Conservation (phyloP, 768 basidiomycete species). For the Auricularia cornea region DNA sequence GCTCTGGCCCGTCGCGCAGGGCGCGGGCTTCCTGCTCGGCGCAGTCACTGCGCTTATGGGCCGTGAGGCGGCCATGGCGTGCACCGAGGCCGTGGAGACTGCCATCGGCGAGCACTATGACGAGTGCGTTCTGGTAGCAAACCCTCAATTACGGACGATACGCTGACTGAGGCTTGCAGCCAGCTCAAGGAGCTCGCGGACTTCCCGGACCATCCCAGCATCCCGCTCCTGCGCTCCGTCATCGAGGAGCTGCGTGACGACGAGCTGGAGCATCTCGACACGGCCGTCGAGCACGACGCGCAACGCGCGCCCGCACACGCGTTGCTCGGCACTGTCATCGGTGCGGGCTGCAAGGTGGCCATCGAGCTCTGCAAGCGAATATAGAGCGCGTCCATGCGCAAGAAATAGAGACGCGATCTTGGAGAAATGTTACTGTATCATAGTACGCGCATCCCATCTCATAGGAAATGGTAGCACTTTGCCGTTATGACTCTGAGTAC, state of each 20-base stretch:
- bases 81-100: slow-evolving; percentile 95
- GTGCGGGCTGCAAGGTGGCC: slow-evolving; percentile 78
- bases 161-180: slow-evolving; percentile 31
- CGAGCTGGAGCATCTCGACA: slow-evolving; percentile 89
- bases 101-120: slow-evolving; percentile 98
- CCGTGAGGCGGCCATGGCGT: slow-evolving; percentile 94
- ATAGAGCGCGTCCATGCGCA: no score
- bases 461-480: no score
- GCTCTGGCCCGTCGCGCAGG: slow-evolving; percentile 77
- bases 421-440: no score
- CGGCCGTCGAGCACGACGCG: slow-evolving; percentile 77
- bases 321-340: slow-evolving; percentile 76
- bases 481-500: no score
- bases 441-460: no score
- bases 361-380: slow-evolving; percentile 84
- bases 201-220: slow-evolving; percentile 66
- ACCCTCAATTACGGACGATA: background rate
- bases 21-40: slow-evolving; percentile 80
- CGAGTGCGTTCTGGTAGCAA: slow-evolving; percentile 51
- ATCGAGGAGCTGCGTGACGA: slow-evolving; percentile 86
- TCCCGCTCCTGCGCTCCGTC: slow-evolving; percentile 62
- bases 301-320: slow-evolving; percentile 91
- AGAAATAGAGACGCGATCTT: no score
- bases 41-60: slow-evolving; percentile 81
- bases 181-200: slow-evolving; percentile 71